Evolutionary conservation across 2,329 filamentous ascomycete species (phyloP), one percentile per base, ranked within the genome.

Genomic region (Raffaelea ambrosiae): DNA sequence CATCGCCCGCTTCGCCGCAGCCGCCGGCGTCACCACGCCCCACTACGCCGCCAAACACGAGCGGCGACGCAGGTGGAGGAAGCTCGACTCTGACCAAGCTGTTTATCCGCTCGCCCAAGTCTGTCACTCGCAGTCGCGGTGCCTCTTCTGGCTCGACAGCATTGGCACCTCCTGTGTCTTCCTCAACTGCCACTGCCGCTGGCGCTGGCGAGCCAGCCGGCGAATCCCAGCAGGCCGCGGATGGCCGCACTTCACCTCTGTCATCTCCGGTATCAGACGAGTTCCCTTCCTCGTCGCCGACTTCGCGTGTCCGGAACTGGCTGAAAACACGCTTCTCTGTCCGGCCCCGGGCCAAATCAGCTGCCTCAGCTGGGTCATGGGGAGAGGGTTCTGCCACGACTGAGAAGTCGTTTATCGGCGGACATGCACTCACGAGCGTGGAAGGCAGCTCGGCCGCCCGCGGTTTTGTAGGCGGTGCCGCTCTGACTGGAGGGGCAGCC

Each of bases 231-330:
- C 26, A 29, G 13, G 26, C 26, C 26, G 26, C 26, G 7, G 26
- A 29, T 13, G 26, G 26, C 26, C 26, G 26, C 26, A 29, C 26
- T 29, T 7, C 26, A 29, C 26, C 26, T 7, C 26, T 29, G 26
- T 29, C 26, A 29, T 13, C 26, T 29, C 49, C 51, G 13, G 43
- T 42, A 3, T 49, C 51, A 8, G 52, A 52, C 18, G 55, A 46
- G 40, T 55, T 50, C 13, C 46, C 41, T 1, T 19, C 51, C 8
- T 41, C 48, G 14, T 58, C 58, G 0, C 59, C 60, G 7, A 56
- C 56, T 7, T 49, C 47, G 22, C 64, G 63, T 41, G 61, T 69
- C 23, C 69, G 63, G 49, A 63, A 59, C 38, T 74, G 71, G 71
- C 57, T 74, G 14, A 68, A 67, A 54, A 65, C 59, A 10, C 68